Evolutionary conservation across 441 rosid species (phyloP), one percentile per base, ranked within the genome.

Genomic region (Omphalea diandra): DNA sequence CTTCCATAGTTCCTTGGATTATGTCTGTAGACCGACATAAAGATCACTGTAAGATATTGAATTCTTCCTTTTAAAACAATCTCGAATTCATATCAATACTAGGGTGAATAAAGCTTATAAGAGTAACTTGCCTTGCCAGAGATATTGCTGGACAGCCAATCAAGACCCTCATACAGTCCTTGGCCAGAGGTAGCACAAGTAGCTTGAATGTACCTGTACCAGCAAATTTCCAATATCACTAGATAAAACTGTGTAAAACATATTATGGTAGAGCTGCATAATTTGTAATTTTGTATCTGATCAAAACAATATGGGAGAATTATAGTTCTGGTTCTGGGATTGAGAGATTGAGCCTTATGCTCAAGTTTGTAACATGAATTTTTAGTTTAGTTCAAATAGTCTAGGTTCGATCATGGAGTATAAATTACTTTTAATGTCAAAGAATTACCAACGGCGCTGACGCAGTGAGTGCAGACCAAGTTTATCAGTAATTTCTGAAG

Each of bases 101-200:
- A 59, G 32, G 24, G 7, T 0, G 9, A 18, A 33, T 11, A 8
- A 18, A 26, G 71, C 55, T 60, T 9, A 41, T 6, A 46, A 26
- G 40, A 4, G 73, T 55, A 67, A 62, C 77, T 73, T 82, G 77
- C 86, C 87, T 85, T 83, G 79, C 33, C 62, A 36, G 82, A 76
- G 71, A 84, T 78, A 76, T 81, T 84, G 84, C 84, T 83, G 22
- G 89, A 86, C 3, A 86, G 77, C 89, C 89, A 85, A 63, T 88
- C 93, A 20, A 88, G 86, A 43, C 89, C 89, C 78, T 86, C 88
- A 46, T 86, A 88, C 15, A 88, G 90, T 66, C 87, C 90, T 69
- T 83, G 84, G 24, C 90, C 86, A 50, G 83, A 77, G 22, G 87
- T 85, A 63, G 89, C 94, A 81, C 87, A 82, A 29, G 90, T 27